Percentiles rank a stretch among this genome's conserved stretches.
Evolutionary conservation across 139 green algal species (phyloP).

Genomic region (Micractinium conductrix): DNA sequence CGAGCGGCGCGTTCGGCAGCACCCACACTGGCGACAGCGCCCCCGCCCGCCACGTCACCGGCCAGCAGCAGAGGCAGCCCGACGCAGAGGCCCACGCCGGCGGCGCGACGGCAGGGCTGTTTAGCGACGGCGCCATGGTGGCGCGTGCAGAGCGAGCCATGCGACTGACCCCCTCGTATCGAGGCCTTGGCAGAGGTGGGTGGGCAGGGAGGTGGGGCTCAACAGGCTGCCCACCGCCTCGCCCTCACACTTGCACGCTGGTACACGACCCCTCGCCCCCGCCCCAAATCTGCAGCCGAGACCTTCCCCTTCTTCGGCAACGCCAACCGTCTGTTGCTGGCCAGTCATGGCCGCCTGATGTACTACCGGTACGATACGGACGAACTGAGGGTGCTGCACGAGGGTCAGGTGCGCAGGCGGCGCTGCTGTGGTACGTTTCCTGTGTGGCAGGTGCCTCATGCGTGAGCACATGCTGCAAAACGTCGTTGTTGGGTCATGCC

Average conservation of each 20-base stretch:
- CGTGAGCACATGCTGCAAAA: no score
- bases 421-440: no score
- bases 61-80: neutral
- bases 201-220: no score
- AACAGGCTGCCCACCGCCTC: no score
- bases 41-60: no score
- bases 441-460: no score
- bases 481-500: no score
- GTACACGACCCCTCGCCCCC: no score
- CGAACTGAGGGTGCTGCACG: conserved; percentile 63
- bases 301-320: conserved; percentile 30
- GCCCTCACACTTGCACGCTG: neutral
- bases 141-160: conserved; percentile 6
- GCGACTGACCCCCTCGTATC: neutral
- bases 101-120: neutral
- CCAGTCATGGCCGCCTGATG: conserved; percentile 66
- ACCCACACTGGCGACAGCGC: no score
- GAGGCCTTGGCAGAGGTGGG: conserved; percentile 17
- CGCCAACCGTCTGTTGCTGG: conserved; percentile 56
- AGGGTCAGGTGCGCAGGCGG: conserved; percentile 65
- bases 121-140: neutral
- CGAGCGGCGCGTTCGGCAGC: neutral
- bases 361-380: conserved; percentile 71
- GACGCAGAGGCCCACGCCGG: neutral
- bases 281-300: no score